Conservation (phyloP, 2,329 filamentous ascomycete species). For the Akanthomyces lecanii region DNA sequence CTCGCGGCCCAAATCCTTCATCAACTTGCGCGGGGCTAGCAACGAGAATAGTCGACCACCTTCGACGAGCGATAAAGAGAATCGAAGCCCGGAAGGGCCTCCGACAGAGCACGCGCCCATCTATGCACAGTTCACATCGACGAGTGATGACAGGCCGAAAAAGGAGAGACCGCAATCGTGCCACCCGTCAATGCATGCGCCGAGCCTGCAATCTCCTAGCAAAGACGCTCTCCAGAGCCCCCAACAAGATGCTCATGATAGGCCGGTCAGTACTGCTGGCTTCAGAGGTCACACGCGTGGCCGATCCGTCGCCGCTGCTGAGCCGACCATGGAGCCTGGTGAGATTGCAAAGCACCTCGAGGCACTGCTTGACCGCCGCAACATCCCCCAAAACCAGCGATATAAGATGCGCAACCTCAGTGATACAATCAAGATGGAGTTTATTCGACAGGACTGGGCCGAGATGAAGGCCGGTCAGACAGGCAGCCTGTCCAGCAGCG, state of each 20-base stretch:
- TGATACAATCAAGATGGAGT: conserved; percentile 88
- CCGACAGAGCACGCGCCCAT: conserved; percentile 58
- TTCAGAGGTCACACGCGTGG: conserved; percentile 36
- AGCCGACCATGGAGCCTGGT: conserved; percentile 48
- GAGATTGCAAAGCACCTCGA: conserved; percentile 56
- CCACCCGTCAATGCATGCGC: conserved; percentile 5
- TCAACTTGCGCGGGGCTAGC: conserved; percentile 55
- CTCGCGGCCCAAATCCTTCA: conserved; percentile 68
- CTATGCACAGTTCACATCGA: conserved; percentile 64
- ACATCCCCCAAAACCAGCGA: conserved; percentile 89
- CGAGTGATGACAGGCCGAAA: conserved; percentile 32
- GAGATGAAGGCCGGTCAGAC: conserved; percentile 54
- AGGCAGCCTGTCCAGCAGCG: conserved; percentile 36
- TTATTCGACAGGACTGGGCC: conserved; percentile 83
- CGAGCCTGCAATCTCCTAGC: neutral
- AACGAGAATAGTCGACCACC: conserved; percentile 48
- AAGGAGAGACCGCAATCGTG: conserved; percentile 9
- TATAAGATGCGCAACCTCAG: conserved; percentile 92
- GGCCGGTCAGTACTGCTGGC: conserved; percentile 27
- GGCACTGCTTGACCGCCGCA: conserved; percentile 72
- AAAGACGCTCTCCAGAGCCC: neutral
- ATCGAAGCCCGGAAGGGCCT: conserved; percentile 54
- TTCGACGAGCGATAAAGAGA: conserved; percentile 70
- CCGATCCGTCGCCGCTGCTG: conserved; percentile 41
- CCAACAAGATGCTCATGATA: neutral